Evolutionary conservation across 176 grass and related monocot genomes (phyloP).

Genomic region (Elymus sibiricus): DNA sequence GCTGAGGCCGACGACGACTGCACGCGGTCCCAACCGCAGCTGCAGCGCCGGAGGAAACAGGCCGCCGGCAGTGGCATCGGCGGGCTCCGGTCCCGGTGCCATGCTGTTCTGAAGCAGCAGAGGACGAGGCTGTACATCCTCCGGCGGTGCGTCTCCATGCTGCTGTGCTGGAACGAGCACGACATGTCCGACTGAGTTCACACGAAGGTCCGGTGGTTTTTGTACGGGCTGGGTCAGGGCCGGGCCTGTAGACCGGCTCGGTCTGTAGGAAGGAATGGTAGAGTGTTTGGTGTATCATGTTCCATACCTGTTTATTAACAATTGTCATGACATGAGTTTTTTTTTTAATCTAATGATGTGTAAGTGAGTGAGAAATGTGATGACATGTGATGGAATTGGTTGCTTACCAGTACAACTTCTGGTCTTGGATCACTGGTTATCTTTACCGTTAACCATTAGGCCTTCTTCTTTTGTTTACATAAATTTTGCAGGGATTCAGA

Average conservation of each 20-base stretch:
- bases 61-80: slow-evolving; percentile 1
- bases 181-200: slow-evolving; percentile 53
- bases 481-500: too few relatives aligned
- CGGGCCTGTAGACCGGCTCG: background rate
- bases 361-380: too few relatives aligned
- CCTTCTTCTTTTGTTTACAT: too few relatives aligned
- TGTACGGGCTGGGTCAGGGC: too few relatives aligned
- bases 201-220: background rate
- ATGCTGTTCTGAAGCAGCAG: slow-evolving; percentile 74
- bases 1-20: background rate
- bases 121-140: slow-evolving; percentile 78
- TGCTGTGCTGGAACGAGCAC: slow-evolving; percentile 78
- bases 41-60: slow-evolving; percentile 2
- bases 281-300: background rate
- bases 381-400: too few relatives aligned
- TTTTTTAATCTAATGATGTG: background rate
- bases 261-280: background rate
- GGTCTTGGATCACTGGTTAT: too few relatives aligned
- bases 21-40: background rate
- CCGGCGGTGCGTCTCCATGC: slow-evolving; percentile 74
- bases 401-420: too few relatives aligned
- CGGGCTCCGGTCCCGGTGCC: slow-evolving; percentile 58
- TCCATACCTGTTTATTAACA: background rate
- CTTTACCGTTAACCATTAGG: too few relatives aligned
- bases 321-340: slow-evolving; percentile 3